phyloP scores from a whole-genome alignment of 1,284 basidiomycete species.

The Sphaerobolus stellatus region DNA sequence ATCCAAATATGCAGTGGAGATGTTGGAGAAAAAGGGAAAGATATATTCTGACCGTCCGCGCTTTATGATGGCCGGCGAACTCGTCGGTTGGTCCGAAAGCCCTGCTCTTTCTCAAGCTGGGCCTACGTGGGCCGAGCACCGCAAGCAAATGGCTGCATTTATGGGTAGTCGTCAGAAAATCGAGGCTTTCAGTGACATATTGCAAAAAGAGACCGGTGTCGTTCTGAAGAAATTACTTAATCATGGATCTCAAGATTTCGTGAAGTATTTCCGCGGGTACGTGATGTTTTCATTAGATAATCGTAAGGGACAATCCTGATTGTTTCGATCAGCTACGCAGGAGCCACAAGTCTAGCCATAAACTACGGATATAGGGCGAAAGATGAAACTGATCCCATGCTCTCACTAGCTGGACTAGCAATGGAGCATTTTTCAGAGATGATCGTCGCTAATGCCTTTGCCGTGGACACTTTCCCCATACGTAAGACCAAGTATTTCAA shows the following conservation, averaged over 20 bases:
- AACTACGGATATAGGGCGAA: not conserved
- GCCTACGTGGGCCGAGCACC: not conserved
- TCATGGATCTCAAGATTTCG: not conserved
- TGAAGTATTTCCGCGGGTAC: not conserved
- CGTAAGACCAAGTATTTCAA: not conserved
- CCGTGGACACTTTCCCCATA: not conserved
- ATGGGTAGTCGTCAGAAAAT: not conserved
- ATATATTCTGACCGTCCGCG: constrained; percentile 38
- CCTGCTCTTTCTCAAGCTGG: not conserved
- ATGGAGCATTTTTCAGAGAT: not conserved
- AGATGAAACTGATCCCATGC: not conserved
- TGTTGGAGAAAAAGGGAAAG: constrained; percentile 40
- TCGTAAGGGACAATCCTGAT: not conserved
- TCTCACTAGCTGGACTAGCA: constrained; percentile 20
- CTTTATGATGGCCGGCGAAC: constrained; percentile 19
- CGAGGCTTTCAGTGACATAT: not conserved
- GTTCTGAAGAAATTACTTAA: not conserved
- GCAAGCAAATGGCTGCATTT: not conserved
- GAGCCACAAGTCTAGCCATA: not conserved
- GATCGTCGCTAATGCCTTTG: not conserved
- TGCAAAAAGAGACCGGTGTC: not conserved
- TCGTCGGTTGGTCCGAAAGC: constrained; percentile 1
- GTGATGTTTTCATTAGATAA: not conserved
- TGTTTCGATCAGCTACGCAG: not conserved
- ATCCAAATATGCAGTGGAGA: constrained; percentile 33